A percentile compares a stretch with the other conserved stretches of the same genome.
Conservation (phyloP, 23 red algal genomes). For the Pyropia haitanensis region DNA sequence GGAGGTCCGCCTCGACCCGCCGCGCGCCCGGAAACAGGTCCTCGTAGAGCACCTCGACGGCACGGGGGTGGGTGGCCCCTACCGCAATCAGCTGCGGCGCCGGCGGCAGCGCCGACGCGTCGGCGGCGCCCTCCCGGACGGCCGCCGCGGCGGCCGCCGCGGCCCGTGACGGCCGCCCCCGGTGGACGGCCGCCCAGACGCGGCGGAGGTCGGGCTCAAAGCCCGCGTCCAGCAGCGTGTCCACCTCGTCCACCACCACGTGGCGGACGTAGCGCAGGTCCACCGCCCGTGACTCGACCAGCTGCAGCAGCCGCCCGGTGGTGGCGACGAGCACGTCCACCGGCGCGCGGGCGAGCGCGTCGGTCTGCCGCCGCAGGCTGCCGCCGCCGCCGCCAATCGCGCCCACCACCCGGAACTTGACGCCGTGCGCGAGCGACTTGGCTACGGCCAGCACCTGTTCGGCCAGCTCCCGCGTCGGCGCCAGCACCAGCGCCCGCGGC, state of each 20-base stretch:
- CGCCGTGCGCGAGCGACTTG: constrained; percentile 41
- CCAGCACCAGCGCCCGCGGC: constrained; percentile 75
- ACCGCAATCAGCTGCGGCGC: constrained; percentile 71
- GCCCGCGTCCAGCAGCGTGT: constrained; percentile 70
- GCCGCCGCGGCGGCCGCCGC: background rate
- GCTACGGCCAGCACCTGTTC: constrained; percentile 71
- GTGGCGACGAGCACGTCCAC: constrained; percentile 80
- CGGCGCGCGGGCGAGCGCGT: constrained; percentile 13
- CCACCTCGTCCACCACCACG: constrained; percentile 82
- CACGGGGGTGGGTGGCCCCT: constrained; percentile 57
- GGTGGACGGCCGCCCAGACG: background rate
- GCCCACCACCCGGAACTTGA: constrained; percentile 61
- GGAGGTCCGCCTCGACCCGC: constrained; percentile 66
- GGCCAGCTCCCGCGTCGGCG: constrained; percentile 86
- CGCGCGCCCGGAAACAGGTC: constrained; percentile 63
- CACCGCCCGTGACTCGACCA: constrained; percentile 26
- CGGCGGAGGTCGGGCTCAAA: constrained; percentile 51
- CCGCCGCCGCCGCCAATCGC: constrained; percentile 10
- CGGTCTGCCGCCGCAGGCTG: constrained; percentile 16
- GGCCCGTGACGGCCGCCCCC: constrained; percentile 2
- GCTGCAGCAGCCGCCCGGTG: constrained; percentile 58
- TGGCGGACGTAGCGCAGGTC: constrained; percentile 40
- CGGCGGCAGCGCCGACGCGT: too few species aligned
- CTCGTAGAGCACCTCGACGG: constrained; percentile 36
- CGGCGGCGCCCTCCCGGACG: background rate